Evolutionary conservation across 805 yeast species (phyloP).

Genomic region (Saitoella complicata): DNA sequence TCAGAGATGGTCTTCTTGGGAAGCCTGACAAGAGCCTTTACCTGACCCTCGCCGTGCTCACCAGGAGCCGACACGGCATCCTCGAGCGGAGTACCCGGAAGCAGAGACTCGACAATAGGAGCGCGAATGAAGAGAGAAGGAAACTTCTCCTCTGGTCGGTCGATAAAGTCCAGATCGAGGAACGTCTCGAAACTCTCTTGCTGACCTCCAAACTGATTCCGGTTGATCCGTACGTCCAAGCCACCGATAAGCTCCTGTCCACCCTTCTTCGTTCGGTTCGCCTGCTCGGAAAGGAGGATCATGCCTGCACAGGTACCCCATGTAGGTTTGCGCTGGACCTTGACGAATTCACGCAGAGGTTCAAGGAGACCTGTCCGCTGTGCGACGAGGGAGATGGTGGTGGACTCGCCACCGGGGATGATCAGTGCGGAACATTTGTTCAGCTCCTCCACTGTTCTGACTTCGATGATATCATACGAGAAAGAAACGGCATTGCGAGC

Average conservation of each 20-base stretch:
- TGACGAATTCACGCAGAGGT: slow-evolving; percentile 37
- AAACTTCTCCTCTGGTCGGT: slow-evolving; percentile 15
- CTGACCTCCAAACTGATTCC: slow-evolving; percentile 73
- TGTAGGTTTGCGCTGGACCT: slow-evolving; percentile 30
- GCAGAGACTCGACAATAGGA: slow-evolving; percentile 38
- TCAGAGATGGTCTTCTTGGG: background rate
- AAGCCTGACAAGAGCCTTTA: slow-evolving; percentile 6
- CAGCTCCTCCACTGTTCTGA: slow-evolving; percentile 38
- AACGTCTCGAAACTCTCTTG: slow-evolving; percentile 39
- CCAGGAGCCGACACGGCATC: background rate
- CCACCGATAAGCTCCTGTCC: slow-evolving; percentile 48
- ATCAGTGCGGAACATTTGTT: slow-evolving; percentile 39
- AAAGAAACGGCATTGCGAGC: slow-evolving; percentile 5
- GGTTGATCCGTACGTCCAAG: slow-evolving; percentile 41
- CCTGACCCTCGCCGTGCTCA: slow-evolving; percentile 16
- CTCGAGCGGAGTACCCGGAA: background rate
- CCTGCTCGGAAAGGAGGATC: slow-evolving; percentile 43
- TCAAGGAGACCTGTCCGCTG: slow-evolving; percentile 43
- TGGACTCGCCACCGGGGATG: slow-evolving; percentile 39
- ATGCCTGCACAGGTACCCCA: slow-evolving; percentile 88
- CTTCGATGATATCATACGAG: slow-evolving; percentile 28
- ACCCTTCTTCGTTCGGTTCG: slow-evolving; percentile 30
- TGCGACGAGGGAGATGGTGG: slow-evolving; percentile 32
- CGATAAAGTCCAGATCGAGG: background rate
- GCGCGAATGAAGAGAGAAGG: slow-evolving; percentile 53